Base-by-base conservation (phyloP, 768 basidiomycete genomes). In the Tylopilus rubrobrunneus region DNA sequence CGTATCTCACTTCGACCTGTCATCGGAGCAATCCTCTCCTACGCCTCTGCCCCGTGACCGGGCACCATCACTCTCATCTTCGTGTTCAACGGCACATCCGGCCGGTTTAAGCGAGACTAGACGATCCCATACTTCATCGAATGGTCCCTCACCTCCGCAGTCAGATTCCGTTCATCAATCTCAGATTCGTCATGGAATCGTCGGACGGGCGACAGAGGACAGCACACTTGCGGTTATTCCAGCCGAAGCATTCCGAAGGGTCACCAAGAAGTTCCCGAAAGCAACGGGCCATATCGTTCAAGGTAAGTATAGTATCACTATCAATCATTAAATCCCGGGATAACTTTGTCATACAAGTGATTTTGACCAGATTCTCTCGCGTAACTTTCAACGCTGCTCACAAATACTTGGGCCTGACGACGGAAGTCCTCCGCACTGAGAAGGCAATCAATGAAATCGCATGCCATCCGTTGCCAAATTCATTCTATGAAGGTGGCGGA, bases 381-480 rank as follows among this genome's bases (percentile, higher is more conserved):
- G 97, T 98, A 11, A 99, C 97, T 0, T 98, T 99, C 76, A 91
- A 88, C 66, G 97, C 96, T 10, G 95, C 97, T 0, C 97, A 98
- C 70, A 89, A 88, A 63, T 99, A 97, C 68, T 83, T 99, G 7
- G 97, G 97, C 7, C 68, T 99, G 49, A 99, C 97, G 0, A 84
- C 86, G 17, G 97, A 99, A 70, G 91, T 98, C 5, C 84, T 99
- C 34, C 85, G 93, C 33, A 96, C 97, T 2, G 97, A 99, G 73
- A 92, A 97, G 66, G 89, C 91, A 0, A 96, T 99, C 68, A 99
- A 99, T 62, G 89, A 95, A 56, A 87, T 98, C 56, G 96, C 97
- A 15, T 95, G 93, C 48, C 92, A 98, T 68, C 97, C 97, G 2
- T 77, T 99, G 0, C 95, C 97, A 0, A 72, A 81, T 14, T 84